Conservation (phyloP, 306 rosid genomes). For the Malus sylvestris region DNA sequence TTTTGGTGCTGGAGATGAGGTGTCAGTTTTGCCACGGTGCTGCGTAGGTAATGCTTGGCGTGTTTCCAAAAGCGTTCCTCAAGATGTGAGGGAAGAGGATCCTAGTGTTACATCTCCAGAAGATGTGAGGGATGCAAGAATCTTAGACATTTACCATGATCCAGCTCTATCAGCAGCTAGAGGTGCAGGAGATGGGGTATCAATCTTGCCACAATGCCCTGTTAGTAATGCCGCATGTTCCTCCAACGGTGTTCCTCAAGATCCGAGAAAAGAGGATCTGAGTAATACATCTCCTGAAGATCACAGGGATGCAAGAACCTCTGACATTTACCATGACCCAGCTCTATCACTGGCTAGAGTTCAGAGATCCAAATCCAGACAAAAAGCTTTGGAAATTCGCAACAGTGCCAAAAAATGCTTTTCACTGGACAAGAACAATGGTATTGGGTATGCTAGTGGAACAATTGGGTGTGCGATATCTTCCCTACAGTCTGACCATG, state of each 20-base stretch:
- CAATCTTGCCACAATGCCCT: slow-evolving; percentile 33
- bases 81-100: slow-evolving; percentile 31
- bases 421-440: slow-evolving; percentile 25
- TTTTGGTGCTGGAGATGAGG: slow-evolving; percentile 17
- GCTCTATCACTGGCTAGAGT: slow-evolving; percentile 63
- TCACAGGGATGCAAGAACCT: slow-evolving; percentile 16
- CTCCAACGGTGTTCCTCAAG: slow-evolving; percentile 32
- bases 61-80: slow-evolving; percentile 31
- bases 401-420: slow-evolving; percentile 43
- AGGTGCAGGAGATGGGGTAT: slow-evolving; percentile 19
- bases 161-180: slow-evolving; percentile 53
- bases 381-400: slow-evolving; percentile 70
- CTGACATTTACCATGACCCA: slow-evolving; percentile 40
- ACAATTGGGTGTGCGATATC: slow-evolving; percentile 28
- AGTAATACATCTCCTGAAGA: slow-evolving; percentile 21
- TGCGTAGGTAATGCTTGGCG: slow-evolving; percentile 36
- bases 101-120: slow-evolving; percentile 23
- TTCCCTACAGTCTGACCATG: slow-evolving; percentile 28
- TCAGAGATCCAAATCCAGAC: slow-evolving; percentile 83
- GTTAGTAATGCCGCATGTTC: slow-evolving; percentile 34
- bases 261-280: slow-evolving; percentile 27
- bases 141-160: slow-evolving; percentile 33
- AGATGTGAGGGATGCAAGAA: slow-evolving; percentile 16
- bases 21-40: slow-evolving; percentile 31
- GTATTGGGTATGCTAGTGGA: slow-evolving; percentile 23